Base-by-base conservation (phyloP, 2,329 filamentous ascomycete genomes). In the Mollisiaceae sp. region DNA sequence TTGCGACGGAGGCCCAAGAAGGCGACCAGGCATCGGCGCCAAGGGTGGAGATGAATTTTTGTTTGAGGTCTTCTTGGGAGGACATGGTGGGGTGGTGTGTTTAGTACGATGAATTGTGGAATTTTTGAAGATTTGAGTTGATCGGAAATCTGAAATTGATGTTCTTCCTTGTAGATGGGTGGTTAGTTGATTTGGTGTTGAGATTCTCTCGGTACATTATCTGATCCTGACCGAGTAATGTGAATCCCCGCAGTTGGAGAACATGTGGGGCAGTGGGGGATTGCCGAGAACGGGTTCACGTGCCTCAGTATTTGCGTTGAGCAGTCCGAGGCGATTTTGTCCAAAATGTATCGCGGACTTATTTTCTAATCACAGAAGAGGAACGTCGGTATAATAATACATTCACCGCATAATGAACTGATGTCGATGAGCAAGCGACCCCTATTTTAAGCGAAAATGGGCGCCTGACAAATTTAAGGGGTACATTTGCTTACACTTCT, bases 221-320 rank as follows among this genome's bases (percentile, higher is more conserved):
- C 3, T 59, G 39, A 35, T 35, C 15, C 5, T 15, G n/a, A 14
- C 18, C 36, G 55, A 15, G 50, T 1, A 1, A 3, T 35, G 22
- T 32, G 50, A 54, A 54, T 50, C 60, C 60, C 60, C 60, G 52
- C 50, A 52, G 14, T 56, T 56, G 52, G 60, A 52, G 24, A 43
- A 62, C 52, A 52, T 57, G 60, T 56, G 60, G 60, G 60, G 60
- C 36, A 52, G 27, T 18, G 38, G 56, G 62, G 57, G 39, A 54
- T 38, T 36, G 54, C 5, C 45, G 22, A 24, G 32, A 14, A 14
- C 11, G 24, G 18, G 15, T 54, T 5, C 24, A 54, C 24, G 12
- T 54, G 50, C 27, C 50, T 54, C 27, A 14, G 50, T 12, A 32
- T 54, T 24, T 27, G n/a, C n/a, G 15, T 54, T 54, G 27, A 32